Evolutionary conservation across 345 rosid species (phyloP).

Genomic region (Arabis alpina): DNA sequence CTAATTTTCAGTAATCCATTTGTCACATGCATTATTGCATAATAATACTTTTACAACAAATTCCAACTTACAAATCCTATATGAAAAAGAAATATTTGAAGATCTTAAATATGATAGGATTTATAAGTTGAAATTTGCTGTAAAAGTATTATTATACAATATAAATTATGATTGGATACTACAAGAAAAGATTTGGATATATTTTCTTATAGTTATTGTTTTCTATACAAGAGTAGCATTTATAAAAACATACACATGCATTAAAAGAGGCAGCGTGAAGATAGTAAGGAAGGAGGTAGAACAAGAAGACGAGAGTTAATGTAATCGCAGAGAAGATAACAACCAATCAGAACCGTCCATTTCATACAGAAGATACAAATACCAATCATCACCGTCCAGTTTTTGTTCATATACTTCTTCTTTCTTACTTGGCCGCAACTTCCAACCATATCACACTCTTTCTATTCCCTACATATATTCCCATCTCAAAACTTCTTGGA

Average conservation of each 20-base stretch:
- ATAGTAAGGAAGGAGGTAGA: not conserved
- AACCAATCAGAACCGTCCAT: constrained; percentile 21
- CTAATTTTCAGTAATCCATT: too few relatives aligned
- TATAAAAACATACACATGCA: not conserved
- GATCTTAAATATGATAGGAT: too few relatives aligned
- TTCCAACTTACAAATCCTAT: too few relatives aligned
- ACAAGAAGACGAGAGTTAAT: constrained; percentile 25
- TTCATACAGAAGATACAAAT: not conserved
- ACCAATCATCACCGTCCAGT: constrained; percentile 28
- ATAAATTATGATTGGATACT: not conserved
- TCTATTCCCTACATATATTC: constrained; percentile 29
- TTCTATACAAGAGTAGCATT: too few relatives aligned
- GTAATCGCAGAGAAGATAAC: not conserved
- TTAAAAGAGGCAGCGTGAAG: constrained; percentile 25
- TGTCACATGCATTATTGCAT: too few relatives aligned
- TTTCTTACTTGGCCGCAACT: constrained; percentile 40
- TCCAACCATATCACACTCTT: constrained; percentile 38
- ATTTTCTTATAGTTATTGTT: too few relatives aligned
- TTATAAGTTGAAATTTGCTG: not conserved
- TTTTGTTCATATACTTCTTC: not conserved
- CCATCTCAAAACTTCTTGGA: constrained; percentile 33
- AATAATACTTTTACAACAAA: too few relatives aligned
- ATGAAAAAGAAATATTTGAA: too few relatives aligned
- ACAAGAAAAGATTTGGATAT: too few relatives aligned
- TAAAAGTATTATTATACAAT: not conserved